Evolutionary conservation across 805 yeast genomes (phyloP).

Genomic region (Ascoidea asiatica): DNA sequence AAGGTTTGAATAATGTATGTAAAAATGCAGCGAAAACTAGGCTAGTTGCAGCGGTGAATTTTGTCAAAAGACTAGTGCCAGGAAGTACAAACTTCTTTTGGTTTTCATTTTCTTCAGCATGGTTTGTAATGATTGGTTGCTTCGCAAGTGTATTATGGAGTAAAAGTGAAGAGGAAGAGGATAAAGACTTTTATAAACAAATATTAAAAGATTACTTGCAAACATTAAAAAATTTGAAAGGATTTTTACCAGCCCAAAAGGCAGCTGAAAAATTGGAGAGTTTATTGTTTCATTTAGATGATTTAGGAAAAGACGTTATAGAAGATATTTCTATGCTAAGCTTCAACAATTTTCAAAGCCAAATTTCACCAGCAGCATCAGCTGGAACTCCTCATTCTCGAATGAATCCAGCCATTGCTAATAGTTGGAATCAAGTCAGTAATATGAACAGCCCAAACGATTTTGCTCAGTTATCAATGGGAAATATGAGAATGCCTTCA

Average conservation of each 20-base stretch:
- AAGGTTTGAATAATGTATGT: slow-evolving; percentile 51
- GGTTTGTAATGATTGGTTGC: slow-evolving; percentile 72
- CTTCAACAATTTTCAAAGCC: slow-evolving; percentile 4
- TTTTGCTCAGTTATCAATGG: neutral
- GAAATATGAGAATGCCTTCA: slow-evolving; percentile 6
- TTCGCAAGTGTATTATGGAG: slow-evolving; percentile 74
- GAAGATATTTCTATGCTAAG: neutral
- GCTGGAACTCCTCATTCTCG: neutral
- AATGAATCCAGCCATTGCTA: neutral
- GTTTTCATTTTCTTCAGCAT: slow-evolving; percentile 73
- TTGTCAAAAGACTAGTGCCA: slow-evolving; percentile 58
- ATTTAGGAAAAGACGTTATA: slow-evolving; percentile 14
- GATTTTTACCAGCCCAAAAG: slow-evolving; percentile 59
- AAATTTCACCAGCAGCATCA: neutral
- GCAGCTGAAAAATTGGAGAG: slow-evolving; percentile 64
- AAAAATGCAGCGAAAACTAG: slow-evolving; percentile 78
- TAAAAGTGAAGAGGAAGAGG: slow-evolving; percentile 50
- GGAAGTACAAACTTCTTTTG: slow-evolving; percentile 84
- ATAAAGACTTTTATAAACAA: slow-evolving; percentile 48
- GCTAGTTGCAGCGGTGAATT: slow-evolving; percentile 68
- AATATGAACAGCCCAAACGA: neutral
- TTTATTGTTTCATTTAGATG: slow-evolving; percentile 65
- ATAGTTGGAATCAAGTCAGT: neutral
- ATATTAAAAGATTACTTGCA: slow-evolving; percentile 66
- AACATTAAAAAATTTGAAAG: slow-evolving; percentile 57